Evolutionary conservation across 2,329 filamentous ascomycete genomes (phyloP), one percentile per base, ranked within the genome.

Genomic region (Verticillium klebahnii): DNA sequence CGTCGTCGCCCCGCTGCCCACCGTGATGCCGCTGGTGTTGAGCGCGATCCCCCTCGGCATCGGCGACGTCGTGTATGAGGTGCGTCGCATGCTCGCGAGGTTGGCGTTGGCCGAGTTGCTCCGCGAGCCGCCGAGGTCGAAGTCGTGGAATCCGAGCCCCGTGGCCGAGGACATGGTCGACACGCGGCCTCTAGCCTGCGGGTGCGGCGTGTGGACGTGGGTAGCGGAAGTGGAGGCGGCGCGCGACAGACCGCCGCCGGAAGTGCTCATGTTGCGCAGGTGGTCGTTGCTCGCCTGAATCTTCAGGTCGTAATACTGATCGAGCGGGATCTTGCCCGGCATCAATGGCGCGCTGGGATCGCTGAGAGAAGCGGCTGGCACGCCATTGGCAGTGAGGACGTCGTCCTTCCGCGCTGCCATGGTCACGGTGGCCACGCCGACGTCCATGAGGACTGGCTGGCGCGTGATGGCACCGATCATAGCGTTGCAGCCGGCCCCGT

Each of bases 401-500:
- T 73, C 74, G 0, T 78, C 75, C 63, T 87, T 89, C 58, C 88
- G 83, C 17, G 89, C 83, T 5, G 94, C 94, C 88, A 97, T 90
- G 1, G 94, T 97, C 57, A 99, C 81, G 3, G 93, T 97, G 0
- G 94, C 91, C 77, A 96, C 91, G 32, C 89, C 89, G 17, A 98
- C 90, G 71, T 98, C 93, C 70, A 96, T 86, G 15, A 99, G 82
- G 0, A 96, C 93, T 0, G 95, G 94, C 70, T 97, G 91, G 63
- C 94, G 91, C 0, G 93, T 96, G 66, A 99, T 85, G 31, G 93
- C 93, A 14, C 94, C 93, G 65, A 99, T 93, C 55, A 99, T 77
- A 2, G 95, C 95, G 77, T 99, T 99, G 76, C 94, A 97, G 45
- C 95, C 95, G 15, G 95, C 95, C 29, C 94, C 94, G 71, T 99